A percentile compares a stretch with the other conserved stretches of the same genome.
These are phyloP conservation scores for Tagetes patula DNA, from an alignment of 129 eudicot species.

Conservation along the genomic window DNA sequence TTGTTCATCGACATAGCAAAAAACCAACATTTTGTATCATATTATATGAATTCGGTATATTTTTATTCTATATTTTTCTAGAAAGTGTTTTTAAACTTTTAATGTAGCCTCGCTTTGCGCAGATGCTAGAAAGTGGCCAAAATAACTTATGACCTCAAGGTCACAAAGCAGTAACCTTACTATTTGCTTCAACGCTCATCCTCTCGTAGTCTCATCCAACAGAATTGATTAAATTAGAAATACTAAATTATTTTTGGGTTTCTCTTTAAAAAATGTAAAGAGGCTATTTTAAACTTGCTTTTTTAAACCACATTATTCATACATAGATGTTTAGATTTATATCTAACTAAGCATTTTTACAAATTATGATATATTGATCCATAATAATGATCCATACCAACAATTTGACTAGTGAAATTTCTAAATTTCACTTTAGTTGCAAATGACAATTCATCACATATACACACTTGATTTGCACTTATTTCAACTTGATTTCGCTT, in stretches of 20 bases:
- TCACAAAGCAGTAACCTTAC: too few species aligned
- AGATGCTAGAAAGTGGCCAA: too few species aligned
- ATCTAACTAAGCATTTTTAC: neutral
- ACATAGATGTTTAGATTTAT: neutral
- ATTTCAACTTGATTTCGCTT: too few species aligned
- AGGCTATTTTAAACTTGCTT: neutral
- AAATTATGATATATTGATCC: too few species aligned
- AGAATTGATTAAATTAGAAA: neutral
- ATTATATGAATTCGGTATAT: neutral
- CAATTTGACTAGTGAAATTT: too few species aligned
- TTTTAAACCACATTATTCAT: neutral
- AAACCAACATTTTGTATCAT: slow-evolving; percentile 8
- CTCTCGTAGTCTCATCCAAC: neutral
- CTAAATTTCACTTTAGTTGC: too few species aligned
- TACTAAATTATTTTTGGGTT: neutral
- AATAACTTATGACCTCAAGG: too few species aligned
- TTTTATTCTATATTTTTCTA: neutral
- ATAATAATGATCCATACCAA: too few species aligned
- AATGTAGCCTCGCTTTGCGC: too few species aligned
- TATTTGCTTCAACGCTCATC: too few species aligned
- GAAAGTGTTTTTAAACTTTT: neutral
- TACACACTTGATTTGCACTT: too few species aligned
- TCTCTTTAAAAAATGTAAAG: neutral
- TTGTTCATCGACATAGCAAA: neutral
- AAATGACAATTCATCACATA: too few species aligned